Base-by-base conservation (phyloP, 441 rosid genomes). In the Codiaeum variegatum region DNA sequence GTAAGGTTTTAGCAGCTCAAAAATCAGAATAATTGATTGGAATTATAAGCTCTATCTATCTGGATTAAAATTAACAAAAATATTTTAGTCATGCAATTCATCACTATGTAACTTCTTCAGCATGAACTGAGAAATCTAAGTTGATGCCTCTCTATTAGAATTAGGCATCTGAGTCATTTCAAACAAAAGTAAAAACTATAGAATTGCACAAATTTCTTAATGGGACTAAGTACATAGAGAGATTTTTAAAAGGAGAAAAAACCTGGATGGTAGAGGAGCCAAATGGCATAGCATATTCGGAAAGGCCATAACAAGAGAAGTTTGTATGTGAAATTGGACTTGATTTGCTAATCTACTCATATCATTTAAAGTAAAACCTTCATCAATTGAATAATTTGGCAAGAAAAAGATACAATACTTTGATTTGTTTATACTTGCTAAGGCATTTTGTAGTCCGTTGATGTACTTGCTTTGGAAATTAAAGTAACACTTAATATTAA, bases 181-280 rank as follows among this genome's bases (percentile, higher is more conserved):
- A n/a, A n/a, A n/a, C n/a, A n/a, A n/a, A n/a, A n/a, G n/a, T n/a
- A n/a, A n/a, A n/a, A 36, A 65, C 64, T 32, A 61, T 58, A 51
- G 70, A 59, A 21, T 66, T n/a, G n/a, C 70, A 67, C 4, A 19
- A 74, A 62, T 5, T 18, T 23, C 36, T 31, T 60, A 26, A 28
- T 4, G 21, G 44, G 38, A 29, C 51, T 4, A 40, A 23, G 55
- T n/a, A 34, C 7, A 32, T 21, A 31, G 0, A 31, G 15, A 54
- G 13, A 24, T n/a, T n/a, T n/a, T n/a, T n/a, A 23, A 5, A 40
- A 40, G 11, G 13, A 40, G 44, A 3, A n/a, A 40, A 52, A 28
- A 89, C 94, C 92, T 90, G 83, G 23, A 92, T n/a, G 63, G 96
- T 94, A 73, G 96, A 83, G 78, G 91, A 89, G 46, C n/a, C n/a